Evolutionary conservation across 208 protist genomes (phyloP).

Genomic region (Leishmania major): DNA sequence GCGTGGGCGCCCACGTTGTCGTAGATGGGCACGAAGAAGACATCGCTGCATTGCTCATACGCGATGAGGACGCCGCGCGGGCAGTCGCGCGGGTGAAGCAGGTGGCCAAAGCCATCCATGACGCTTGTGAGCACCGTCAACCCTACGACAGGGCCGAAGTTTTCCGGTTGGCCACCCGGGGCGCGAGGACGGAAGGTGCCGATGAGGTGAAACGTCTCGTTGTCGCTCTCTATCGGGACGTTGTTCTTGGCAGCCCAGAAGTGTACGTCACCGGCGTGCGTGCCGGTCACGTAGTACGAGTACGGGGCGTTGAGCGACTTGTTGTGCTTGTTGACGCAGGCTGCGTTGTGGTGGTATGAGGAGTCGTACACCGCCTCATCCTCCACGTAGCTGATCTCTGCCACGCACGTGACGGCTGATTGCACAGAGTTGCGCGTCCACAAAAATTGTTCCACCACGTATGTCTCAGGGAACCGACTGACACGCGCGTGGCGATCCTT

Average conservation of each 20-base stretch:
- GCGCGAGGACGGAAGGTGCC: constrained; percentile 30
- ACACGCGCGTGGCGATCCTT: constrained; percentile 83
- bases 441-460: constrained; percentile 84
- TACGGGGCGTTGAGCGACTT: constrained; percentile 30
- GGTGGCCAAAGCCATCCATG: constrained; percentile 33
- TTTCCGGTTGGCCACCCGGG: constrained; percentile 13
- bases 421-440: constrained; percentile 52
- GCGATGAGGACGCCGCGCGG: constrained; percentile 72
- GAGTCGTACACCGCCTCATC: constrained; percentile 20
- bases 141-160: constrained; percentile 55
- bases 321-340: constrained; percentile 37
- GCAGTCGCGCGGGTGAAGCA: constrained; percentile 44
- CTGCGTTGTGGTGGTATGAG: constrained; percentile 7
- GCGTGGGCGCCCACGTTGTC: constrained; percentile 36
- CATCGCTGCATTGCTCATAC: constrained; percentile 47
- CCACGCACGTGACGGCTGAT: constrained; percentile 69
- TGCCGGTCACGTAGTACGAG: constrained; percentile 74
- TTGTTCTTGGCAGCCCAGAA: constrained; percentile 82
- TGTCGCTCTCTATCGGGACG: constrained; percentile 28
- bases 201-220: constrained; percentile 42
- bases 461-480: constrained; percentile 79
- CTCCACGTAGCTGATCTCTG: constrained; percentile 61
- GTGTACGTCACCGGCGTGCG: constrained; percentile 54
- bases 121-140: constrained; percentile 41
- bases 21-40: constrained; percentile 64